These are phyloP conservation scores for Acanthamoeba divionensis DNA, from an alignment of 208 protist species.

Conservation along the genomic window DNA sequence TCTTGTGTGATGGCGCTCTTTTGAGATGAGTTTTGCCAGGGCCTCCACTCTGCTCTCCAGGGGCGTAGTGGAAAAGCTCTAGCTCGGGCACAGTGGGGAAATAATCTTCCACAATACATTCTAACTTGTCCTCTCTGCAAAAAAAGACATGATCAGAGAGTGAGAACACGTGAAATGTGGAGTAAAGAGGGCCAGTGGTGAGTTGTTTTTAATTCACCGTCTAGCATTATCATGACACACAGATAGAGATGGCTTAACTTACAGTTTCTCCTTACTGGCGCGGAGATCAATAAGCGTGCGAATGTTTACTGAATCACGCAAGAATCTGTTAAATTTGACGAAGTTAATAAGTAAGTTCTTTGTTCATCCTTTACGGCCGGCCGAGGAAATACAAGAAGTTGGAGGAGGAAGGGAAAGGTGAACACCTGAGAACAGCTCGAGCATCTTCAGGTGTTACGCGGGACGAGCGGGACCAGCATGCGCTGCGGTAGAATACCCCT, in stretches of 20 bases:
- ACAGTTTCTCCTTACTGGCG: background rate
- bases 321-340: background rate
- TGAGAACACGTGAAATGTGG: too few species aligned
- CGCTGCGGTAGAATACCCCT: background rate
- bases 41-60: background rate
- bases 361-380: background rate
- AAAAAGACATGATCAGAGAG: background rate
- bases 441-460: background rate
- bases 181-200: too few species aligned
- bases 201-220: background rate
- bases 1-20: background rate
- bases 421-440: background rate
- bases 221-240: background rate
- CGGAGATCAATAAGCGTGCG: slow-evolving; percentile 5
- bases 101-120: background rate
- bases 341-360: background rate
- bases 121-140: background rate
- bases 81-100: background rate
- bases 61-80: background rate
- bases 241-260: background rate
- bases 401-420: too few species aligned
- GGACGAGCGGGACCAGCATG: background rate
- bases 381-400: background rate
- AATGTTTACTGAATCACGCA: background rate
- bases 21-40: background rate